Evolutionary conservation across 1,284 basidiomycete species (phyloP).

Genomic region (Ustilago cynodontis): DNA sequence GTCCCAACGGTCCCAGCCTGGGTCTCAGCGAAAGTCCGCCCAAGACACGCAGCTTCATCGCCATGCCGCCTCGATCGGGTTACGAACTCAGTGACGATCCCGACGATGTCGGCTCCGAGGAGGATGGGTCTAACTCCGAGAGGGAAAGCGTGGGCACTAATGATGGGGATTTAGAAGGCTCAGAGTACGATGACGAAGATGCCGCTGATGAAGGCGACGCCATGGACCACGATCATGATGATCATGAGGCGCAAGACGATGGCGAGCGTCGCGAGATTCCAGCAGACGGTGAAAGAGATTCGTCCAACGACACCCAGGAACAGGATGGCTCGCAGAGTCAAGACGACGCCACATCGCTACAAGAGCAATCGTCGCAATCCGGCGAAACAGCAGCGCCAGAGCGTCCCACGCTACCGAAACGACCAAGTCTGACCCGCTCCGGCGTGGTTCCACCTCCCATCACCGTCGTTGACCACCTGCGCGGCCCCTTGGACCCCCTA

Average conservation of each 20-base stretch:
- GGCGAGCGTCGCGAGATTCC: conserved; percentile 10
- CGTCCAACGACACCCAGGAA: neutral
- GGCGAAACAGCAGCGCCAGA: conserved; percentile 3
- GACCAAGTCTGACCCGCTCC: conserved; percentile 59
- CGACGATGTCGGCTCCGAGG: conserved; percentile 68
- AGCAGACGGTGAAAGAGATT: neutral
- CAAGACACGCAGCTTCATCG: conserved; percentile 68
- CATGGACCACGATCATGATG: conserved; percentile 23
- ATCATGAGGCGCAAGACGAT: conserved; percentile 23
- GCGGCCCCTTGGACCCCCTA: conserved; percentile 32
- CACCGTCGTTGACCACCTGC: conserved; percentile 26
- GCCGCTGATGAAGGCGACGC: conserved; percentile 21
- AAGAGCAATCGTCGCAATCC: neutral
- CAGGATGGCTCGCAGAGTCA: neutral
- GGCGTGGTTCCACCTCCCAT: conserved; percentile 54
- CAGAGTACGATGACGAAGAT: conserved; percentile 57
- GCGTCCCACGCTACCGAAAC: conserved; percentile 49
- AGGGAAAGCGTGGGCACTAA: conserved; percentile 60
- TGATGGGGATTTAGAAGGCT: conserved; percentile 53
- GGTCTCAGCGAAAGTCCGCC: conserved; percentile 64
- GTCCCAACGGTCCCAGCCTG: conserved; percentile 24
- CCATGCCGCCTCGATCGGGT: conserved; percentile 68
- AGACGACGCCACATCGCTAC: neutral
- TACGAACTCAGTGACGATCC: conserved; percentile 69
- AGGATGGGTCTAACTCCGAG: conserved; percentile 63